These are phyloP conservation scores for Umbelopsis vinacea DNA, from an alignment of 192 early-diverging fungal species.

Conservation along the genomic window DNA sequence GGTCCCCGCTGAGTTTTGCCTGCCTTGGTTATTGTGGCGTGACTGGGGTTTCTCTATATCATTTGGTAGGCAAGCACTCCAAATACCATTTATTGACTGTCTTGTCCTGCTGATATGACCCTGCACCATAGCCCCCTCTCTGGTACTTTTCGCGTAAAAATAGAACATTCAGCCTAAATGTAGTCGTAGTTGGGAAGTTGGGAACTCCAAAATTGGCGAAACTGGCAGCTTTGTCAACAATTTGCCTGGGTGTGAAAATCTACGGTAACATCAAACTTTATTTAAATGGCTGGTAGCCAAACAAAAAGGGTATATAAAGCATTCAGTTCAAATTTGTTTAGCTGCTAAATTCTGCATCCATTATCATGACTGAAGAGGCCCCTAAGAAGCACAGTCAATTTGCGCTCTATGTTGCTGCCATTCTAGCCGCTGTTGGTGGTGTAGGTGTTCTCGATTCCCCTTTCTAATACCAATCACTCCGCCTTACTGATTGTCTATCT, in stretches of 20 bases:
- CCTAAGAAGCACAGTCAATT: conserved; percentile 20
- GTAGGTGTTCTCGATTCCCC: neutral
- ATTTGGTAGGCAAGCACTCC: no score
- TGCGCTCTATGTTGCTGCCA: conserved; percentile 11
- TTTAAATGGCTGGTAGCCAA: neutral
- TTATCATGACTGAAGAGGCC: neutral
- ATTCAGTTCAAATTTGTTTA: neutral
- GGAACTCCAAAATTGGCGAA: no score
- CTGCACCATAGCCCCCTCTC: no score
- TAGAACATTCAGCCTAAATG: no score
- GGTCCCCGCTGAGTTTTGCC: neutral
- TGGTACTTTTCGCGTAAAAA: no score
- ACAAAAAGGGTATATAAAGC: no score
- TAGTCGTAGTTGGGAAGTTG: no score
- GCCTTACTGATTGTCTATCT: neutral
- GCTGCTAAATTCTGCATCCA: neutral
- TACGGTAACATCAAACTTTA: neutral
- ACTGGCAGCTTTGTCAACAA: no score
- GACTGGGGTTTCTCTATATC: no score
- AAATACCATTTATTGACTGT: no score
- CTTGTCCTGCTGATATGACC: no score
- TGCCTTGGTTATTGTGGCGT: no score
- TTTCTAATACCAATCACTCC: neutral
- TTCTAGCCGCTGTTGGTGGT: conserved; percentile 19
- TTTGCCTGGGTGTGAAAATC: conserved; percentile 4